Conservation (phyloP, 192 early-diverging fungal species). For the Coemansia sp. region DNA sequence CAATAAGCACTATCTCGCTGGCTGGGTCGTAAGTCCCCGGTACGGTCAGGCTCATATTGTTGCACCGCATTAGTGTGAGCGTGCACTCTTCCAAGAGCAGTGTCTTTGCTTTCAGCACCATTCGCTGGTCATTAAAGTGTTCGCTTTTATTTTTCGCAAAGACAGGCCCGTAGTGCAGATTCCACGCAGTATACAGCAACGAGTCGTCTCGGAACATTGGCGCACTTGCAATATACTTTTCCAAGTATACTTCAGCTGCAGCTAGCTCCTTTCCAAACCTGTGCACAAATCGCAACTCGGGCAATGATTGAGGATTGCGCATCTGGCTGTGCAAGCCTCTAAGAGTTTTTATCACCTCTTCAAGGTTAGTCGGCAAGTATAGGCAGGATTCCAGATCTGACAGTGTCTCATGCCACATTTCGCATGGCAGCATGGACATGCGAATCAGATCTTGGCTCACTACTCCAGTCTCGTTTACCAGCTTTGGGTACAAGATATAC, state of each 20-base stretch:
- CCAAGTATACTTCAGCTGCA: constrained; percentile 88
- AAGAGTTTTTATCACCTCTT: constrained; percentile 89
- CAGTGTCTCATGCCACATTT: constrained; percentile 97
- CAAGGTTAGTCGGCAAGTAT: constrained; percentile 76
- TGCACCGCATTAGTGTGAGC: constrained; percentile 82
- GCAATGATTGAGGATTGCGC: constrained; percentile 81
- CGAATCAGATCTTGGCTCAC: constrained; percentile 97
- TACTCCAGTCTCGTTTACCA: constrained; percentile 90
- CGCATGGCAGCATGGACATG: constrained; percentile 95
- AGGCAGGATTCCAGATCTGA: constrained; percentile 86
- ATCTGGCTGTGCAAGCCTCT: constrained; percentile 83
- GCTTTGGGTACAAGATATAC: constrained; percentile 73
- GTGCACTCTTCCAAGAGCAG: constrained; percentile 60
- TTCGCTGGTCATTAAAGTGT: not conserved
- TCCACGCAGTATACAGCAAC: constrained; percentile 93
- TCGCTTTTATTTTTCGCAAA: not conserved
- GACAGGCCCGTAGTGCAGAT: constrained; percentile 71
- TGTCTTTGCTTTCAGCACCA: not conserved
- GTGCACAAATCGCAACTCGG: constrained; percentile 94
- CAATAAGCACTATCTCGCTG: constrained; percentile 83
- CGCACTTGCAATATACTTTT: constrained; percentile 62
- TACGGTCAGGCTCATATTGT: constrained; percentile 86
- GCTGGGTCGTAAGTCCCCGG: constrained; percentile 89
- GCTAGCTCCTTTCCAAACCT: constrained; percentile 88
- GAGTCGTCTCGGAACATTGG: constrained; percentile 75